Evolutionary conservation across 495 filamentous ascomycete species (phyloP).

Genomic region (Recurvomyces mirabilis): DNA sequence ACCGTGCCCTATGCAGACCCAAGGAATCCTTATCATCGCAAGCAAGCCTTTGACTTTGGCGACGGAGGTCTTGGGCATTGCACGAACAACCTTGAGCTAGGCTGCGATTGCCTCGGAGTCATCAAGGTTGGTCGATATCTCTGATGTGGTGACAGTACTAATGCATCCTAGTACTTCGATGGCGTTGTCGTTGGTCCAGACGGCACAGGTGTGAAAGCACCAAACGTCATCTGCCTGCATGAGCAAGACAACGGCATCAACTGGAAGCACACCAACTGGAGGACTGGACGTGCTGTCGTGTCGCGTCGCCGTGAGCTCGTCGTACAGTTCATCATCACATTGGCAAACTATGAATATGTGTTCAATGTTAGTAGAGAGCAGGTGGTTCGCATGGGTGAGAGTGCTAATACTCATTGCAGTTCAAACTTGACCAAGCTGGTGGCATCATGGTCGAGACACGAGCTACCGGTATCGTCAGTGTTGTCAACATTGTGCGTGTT

Average conservation of each 20-base stretch:
- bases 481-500: constrained; percentile 26
- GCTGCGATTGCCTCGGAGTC: constrained; percentile 30
- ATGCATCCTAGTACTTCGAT: constrained; percentile 51
- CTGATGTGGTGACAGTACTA: not conserved
- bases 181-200: constrained; percentile 45
- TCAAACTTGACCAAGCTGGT: constrained; percentile 23
- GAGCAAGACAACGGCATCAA: constrained; percentile 28
- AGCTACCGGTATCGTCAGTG: constrained; percentile 29
- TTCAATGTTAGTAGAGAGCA: constrained; percentile 21
- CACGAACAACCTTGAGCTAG: constrained; percentile 28
- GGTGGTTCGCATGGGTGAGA: not conserved
- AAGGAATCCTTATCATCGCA: constrained; percentile 27
- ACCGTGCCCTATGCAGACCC: constrained; percentile 32
- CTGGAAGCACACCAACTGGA: constrained; percentile 44
- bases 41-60: constrained; percentile 30
- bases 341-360: constrained; percentile 31
- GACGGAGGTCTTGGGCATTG: constrained; percentile 27
- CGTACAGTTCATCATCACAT: constrained; percentile 29
- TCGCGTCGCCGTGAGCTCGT: constrained; percentile 26
- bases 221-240: constrained; percentile 28
- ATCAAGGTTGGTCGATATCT: constrained; percentile 13
- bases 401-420: constrained; percentile 7
- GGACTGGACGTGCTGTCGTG: constrained; percentile 29
- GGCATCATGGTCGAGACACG: constrained; percentile 26
- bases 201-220: constrained; percentile 37